Evolutionary conservation across 2,329 filamentous ascomycete genomes (phyloP).

Genomic region (Trichoderma pleuroti): DNA sequence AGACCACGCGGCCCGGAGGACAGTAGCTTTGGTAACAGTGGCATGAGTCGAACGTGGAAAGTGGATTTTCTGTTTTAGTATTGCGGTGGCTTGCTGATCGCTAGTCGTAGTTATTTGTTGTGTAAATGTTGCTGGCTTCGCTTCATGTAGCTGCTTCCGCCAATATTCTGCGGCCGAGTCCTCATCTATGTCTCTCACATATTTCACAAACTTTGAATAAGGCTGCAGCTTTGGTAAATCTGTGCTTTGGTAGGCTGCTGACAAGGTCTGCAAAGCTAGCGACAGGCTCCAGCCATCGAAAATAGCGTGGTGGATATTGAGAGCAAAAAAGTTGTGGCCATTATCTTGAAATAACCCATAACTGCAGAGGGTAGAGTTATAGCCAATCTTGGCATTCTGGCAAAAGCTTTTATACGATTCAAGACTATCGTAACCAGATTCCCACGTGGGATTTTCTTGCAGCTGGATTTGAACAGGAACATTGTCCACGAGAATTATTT

Average conservation of each 20-base stretch:
- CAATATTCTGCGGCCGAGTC: background rate
- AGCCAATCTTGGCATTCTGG: background rate
- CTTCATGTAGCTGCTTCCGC: background rate
- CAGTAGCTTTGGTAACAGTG: constrained; percentile 19
- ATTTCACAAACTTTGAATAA: constrained; percentile 3
- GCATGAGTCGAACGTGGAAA: background rate
- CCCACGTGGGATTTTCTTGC: background rate
- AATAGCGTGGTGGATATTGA: constrained; percentile 1
- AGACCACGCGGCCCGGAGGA: constrained; percentile 24
- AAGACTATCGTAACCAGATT: background rate
- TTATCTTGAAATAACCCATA: constrained; percentile 2
- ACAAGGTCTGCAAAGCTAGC: background rate
- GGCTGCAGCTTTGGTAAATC: constrained; percentile 18
- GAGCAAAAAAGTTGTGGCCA: background rate
- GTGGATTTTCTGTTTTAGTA: background rate
- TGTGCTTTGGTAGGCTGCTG: background rate
- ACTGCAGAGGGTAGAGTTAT: background rate
- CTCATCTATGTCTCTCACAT: background rate
- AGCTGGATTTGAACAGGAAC: background rate
- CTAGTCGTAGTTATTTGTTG: background rate
- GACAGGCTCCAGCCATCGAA: constrained; percentile 10
- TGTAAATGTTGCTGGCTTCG: background rate
- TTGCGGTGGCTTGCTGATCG: background rate
- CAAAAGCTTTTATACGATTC: background rate
- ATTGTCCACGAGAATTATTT: background rate